Base-by-base conservation (phyloP, 306 rosid genomes). In the Glycine latifolia region DNA sequence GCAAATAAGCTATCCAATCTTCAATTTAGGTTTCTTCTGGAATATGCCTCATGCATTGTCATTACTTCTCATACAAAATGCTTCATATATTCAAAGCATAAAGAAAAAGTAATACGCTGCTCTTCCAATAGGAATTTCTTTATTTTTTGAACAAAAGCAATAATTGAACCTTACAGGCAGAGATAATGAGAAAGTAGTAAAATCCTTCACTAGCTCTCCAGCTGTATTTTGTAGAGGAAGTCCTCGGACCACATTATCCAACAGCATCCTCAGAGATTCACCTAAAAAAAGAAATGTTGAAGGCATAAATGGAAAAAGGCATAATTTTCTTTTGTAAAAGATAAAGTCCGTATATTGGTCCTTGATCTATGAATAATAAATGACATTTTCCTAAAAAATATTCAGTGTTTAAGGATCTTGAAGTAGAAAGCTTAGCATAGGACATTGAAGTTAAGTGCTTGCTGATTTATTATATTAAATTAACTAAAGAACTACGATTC, bases 111-210 rank as follows among this genome's bases (percentile, higher is more conserved):
- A 76, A 77, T 52, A 59, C 67, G 14, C 12, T 46, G 53, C 65
- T 26, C 43, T 56, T 31, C 49, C 26, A 6, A 53, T 14, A 49
- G 52, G 75, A 67, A 80, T 86, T 63, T 61, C 52, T 61, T 13
- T 17, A 14, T 33, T 17, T 37, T 37, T 37, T 37, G 41, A 37
- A 37, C 41, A 58, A 49, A 81, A 67, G 39, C 31, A 37, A 62
- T 39, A 82, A 73, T 37, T 75, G 84, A 76, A 43, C 77, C 98
- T 86, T 91, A 95, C 99, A 10, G 87, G 86, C 74, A 95, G 88
- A 85, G 91, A 86, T 71, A 88, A 85, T 13, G 90, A 75, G 70
- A 90, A 31, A 37, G 80, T 91, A 75, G 68, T 79, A 78, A 90
- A 82, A 79, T 90, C 92, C 74, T 71, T 87, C n/a, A 91, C 79